Evolutionary conservation across 345 rosid genomes (phyloP).

Genomic region (Eucalyptus leucophloia): DNA sequence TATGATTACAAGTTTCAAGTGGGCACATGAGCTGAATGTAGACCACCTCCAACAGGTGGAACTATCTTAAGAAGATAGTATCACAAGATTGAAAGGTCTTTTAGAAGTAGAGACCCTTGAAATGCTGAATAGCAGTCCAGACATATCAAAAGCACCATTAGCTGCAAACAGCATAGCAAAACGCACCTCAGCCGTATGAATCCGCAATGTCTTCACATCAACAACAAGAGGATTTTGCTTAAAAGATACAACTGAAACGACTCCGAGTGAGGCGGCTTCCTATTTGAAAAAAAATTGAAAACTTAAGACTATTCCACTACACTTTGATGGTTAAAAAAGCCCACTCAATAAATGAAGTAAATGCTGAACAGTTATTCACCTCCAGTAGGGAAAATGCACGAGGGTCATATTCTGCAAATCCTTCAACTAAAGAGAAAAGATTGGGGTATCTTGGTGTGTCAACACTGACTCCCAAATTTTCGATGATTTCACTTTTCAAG

Average conservation of each 20-base stretch:
- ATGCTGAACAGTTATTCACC: constrained; percentile 25
- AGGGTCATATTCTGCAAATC: constrained; percentile 95
- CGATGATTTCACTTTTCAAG: constrained; percentile 47
- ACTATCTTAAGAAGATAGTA: background rate
- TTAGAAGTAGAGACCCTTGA: background rate
- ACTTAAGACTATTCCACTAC: background rate
- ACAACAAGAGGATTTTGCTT: constrained; percentile 42
- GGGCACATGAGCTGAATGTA: background rate
- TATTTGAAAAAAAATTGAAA: constrained; percentile 2
- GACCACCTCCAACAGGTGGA: background rate
- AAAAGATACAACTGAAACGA: constrained; percentile 52
- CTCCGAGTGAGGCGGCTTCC: constrained; percentile 84
- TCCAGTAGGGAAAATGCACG: constrained; percentile 83
- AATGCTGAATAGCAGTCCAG: background rate
- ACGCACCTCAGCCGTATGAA: constrained; percentile 55
- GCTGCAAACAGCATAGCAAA: background rate
- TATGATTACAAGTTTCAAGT: background rate
- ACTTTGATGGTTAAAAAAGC: background rate
- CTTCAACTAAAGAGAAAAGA: constrained; percentile 64
- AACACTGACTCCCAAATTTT: constrained; percentile 43
- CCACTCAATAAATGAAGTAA: background rate
- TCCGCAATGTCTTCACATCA: constrained; percentile 45
- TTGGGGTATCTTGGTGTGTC: constrained; percentile 36
- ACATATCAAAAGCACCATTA: background rate
- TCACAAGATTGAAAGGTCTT: background rate